Evolutionary conservation across 2,329 filamentous ascomycete species (phyloP), one percentile per base, ranked within the genome.

Genomic region (Botrytis tulipae): DNA sequence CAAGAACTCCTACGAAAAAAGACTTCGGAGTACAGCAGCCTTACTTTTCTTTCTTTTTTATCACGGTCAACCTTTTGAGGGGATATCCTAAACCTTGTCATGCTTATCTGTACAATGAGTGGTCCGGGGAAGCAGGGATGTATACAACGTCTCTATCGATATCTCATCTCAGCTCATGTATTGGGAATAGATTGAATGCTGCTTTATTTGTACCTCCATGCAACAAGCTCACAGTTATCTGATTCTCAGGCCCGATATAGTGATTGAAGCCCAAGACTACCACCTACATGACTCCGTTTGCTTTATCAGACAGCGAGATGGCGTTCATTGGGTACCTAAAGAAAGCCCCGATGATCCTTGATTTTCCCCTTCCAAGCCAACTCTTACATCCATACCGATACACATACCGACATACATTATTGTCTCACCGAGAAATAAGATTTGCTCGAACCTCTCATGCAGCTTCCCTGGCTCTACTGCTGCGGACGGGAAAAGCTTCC

Each of bases 41-140:
- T 25, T 60, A 7, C 25, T 59, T 60, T 72, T 16, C 25, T 35
- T 63, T n/a, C 46, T 54, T 51, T 66, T 66, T 57, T 32, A 29
- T 71, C 12, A 40, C 60, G 12, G 59, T 60, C 70, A 73, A 57
- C 65, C 18, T 51, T 51, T 20, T 3, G 61, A 63, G 40, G 61
- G 29, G 14, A 12, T 61, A 60, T 61, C 63, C 46, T 29, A 60
- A 46, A 35, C 65, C 65, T 62, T 61, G 51, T 42, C 54, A 16
- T 48, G 1, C 16, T 35, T 16, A 18, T 68, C 57, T 62, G 29
- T 37, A 29, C 48, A 46, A 59, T 67, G 61, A 72, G 37, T 72
- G 70, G 70, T 72, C 48, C 70, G 62, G 70, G 70, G 70, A 68
- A 72, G n/a, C 70, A 67, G 44, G 62, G 70, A 57, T 68, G 48